phyloP scores from a whole-genome alignment of 1,284 basidiomycete genomes.

The Rhodofomes roseus region DNA sequence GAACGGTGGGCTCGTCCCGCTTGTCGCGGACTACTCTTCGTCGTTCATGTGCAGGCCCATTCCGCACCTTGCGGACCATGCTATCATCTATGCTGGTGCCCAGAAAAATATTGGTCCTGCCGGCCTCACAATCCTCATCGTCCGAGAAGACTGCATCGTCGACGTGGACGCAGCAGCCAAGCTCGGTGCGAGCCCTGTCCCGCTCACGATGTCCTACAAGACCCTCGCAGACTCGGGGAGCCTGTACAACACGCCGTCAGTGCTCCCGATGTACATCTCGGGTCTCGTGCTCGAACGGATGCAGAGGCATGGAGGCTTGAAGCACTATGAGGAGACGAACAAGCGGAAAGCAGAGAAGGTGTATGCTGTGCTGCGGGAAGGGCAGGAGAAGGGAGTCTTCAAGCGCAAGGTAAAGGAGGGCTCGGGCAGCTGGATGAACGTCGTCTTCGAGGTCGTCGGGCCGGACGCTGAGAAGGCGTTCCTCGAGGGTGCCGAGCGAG shows the following conservation, averaged over 20 bases:
- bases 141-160: conserved; percentile 88
- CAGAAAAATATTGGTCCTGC: conserved; percentile 99
- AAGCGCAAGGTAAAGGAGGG: conserved; percentile 66
- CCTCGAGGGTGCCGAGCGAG: conserved; percentile 72
- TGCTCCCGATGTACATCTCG: conserved; percentile 90
- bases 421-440: conserved; percentile 90
- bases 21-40: conserved; percentile 95
- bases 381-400: conserved; percentile 67
- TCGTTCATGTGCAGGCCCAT: conserved; percentile 98
- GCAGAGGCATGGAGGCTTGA: conserved; percentile 65
- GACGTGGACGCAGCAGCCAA: conserved; percentile 79
- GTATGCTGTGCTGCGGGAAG: conserved; percentile 69
- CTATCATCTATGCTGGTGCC: conserved; percentile 95
- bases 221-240: conserved; percentile 76
- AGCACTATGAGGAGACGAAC: conserved; percentile 68
- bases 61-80: conserved; percentile 82
- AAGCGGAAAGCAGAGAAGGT: conserved; percentile 70
- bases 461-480: conserved; percentile 71
- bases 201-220: conserved; percentile 84
- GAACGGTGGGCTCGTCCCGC: conserved; percentile 51
- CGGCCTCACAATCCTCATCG: conserved; percentile 90
- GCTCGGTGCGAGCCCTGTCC: conserved; percentile 75
- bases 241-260: conserved; percentile 94
- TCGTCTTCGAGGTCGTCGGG: conserved; percentile 76
- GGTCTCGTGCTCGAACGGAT: conserved; percentile 84